Conservation (phyloP, 352 stramenopile species). For the Pythium vanterpoolii region DNA sequence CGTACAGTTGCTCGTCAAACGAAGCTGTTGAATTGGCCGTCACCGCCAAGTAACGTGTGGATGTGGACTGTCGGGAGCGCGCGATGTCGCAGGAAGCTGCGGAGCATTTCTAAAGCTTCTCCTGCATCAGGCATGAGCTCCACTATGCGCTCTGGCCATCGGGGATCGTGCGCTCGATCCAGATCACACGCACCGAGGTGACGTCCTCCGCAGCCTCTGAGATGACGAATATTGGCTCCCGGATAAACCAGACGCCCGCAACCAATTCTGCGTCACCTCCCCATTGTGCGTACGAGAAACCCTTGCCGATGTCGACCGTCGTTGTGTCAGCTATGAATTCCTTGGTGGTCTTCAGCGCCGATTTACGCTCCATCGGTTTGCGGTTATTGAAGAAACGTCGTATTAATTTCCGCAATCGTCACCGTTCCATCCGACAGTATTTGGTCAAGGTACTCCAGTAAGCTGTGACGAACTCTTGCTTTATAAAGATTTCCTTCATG, state of each 20-base stretch:
- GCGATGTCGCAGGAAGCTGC: neutral
- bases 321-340: neutral
- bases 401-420: neutral
- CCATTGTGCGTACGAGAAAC: neutral
- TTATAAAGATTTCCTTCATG: neutral
- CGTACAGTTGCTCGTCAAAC: neutral
- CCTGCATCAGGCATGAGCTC: neutral
- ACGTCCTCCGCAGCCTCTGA: neutral
- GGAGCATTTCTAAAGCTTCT: neutral
- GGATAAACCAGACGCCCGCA: neutral
- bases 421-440: neutral
- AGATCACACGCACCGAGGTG: neutral
- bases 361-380: neutral
- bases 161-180: neutral
- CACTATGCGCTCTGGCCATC: neutral
- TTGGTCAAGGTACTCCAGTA: neutral
- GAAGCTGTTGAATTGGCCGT: slow-evolving; percentile 6
- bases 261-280: neutral
- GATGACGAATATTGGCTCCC: slow-evolving; percentile 5
- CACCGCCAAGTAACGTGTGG: neutral
- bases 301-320: neutral
- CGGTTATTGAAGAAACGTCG: neutral
- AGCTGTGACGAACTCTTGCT: neutral
- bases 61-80: neutral
- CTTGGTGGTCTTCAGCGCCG: neutral